Base-by-base conservation (phyloP, 441 rosid species). In the Pelargonium cotyledonis region DNA sequence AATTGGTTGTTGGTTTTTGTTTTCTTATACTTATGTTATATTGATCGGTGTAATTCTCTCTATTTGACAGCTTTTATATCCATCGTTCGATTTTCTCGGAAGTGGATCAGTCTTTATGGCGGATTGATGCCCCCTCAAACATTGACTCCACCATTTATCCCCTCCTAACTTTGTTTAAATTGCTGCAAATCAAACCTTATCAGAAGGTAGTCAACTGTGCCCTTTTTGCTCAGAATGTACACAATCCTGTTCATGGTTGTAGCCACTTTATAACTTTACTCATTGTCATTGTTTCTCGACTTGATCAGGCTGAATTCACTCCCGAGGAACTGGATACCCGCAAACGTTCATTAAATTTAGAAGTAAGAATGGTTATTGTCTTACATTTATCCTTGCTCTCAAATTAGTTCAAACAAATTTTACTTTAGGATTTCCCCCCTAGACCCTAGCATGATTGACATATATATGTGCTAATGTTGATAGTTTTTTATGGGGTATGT, bases 301-400 rank as follows among this genome's bases (percentile, higher is more conserved):
- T 29, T 47, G 58, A 73, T 23, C 82, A 88, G 87, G 90, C 88
- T 6, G 88, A 84, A 63, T 87, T 84, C 73, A 77, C 84, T 60
- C 91, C 88, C 31, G 75, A 76, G 73, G 90, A 89, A 74, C 83
- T 87, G 61, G 68, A 77, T 77, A 78, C 88, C 3, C 79, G 86
- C 67, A 87, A 89, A 70, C 83, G 78, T 40, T 78, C 73, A 0
- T 76, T 84, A 67, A 77, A 83, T 68, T 66, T 80, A 51, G 80
- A 79, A 73, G 90, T 79, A 78, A 67, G 83, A 75, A 9, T 19
- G 29, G 5, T n/a, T 69, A 2, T 68, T 41, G 11, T 46, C 65
- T 61, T 4, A 31, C 43, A 1, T n/a, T 5, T 16, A 15, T 53
- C 38, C 29, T 29, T 63, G 8, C 19, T 19, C 23, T 29, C 35